phyloP scores from a whole-genome alignment of 257 asterid species.

The Salvia miltiorrhiza region DNA sequence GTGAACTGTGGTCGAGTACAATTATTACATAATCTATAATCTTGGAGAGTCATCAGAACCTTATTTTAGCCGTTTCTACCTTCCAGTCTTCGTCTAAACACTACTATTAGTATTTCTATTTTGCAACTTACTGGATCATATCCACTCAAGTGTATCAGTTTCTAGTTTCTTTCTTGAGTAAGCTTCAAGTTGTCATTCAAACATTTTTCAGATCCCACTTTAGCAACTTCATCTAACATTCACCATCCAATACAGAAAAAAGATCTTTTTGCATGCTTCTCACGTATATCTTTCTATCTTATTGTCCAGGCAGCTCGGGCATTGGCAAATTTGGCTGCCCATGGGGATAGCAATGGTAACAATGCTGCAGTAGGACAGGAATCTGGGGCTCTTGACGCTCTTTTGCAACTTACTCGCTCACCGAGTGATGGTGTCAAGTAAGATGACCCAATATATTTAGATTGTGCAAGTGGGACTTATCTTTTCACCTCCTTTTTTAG shows the following conservation, averaged over 20 bases:
- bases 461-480: neutral
- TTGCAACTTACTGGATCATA: neutral
- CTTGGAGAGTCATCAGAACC: neutral
- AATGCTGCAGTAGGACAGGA: conserved; percentile 83
- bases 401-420: conserved; percentile 74
- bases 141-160: neutral
- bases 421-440: conserved; percentile 83
- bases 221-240: neutral
- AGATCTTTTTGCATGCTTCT: conserved; percentile 2
- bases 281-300: neutral
- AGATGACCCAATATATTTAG: neutral
- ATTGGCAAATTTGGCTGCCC: conserved; percentile 84
- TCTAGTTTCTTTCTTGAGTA: neutral
- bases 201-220: neutral
- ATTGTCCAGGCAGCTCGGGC: conserved; percentile 81
- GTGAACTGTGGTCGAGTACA: neutral
- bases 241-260: neutral
- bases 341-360: conserved; percentile 80
- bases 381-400: conserved; percentile 82
- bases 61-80: neutral
- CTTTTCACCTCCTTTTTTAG: neutral
- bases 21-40: neutral
- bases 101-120: neutral
- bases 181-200: neutral
- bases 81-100: neutral